Conservation (phyloP, 2,329 filamentous ascomycete species). For the Chrysoporthe deuterocubensis region DNA sequence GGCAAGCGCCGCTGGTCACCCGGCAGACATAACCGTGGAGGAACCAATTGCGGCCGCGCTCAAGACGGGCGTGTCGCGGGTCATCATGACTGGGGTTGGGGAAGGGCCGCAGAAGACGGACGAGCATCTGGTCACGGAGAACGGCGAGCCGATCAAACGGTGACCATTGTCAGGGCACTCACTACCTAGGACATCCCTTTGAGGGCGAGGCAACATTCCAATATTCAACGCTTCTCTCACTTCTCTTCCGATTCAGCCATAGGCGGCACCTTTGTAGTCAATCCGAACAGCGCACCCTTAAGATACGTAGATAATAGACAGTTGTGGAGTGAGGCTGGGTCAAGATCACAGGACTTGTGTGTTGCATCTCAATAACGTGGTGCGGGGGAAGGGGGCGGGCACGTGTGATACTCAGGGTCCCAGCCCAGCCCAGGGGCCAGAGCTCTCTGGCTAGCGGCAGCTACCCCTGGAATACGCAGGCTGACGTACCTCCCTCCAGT, state of each 20-base stretch:
- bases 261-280: not conserved
- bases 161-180: conserved; percentile 24
- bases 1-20: conserved; percentile 57
- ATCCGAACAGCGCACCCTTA: too few relatives aligned
- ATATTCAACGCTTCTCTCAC: not conserved
- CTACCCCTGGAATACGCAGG: not conserved
- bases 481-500: not conserved
- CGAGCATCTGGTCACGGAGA: conserved; percentile 73
- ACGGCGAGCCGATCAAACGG: conserved; percentile 54
- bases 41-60: conserved; percentile 68
- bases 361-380: not conserved
- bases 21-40: conserved; percentile 60
- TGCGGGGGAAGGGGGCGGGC: not conserved
- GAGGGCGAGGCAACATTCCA: not conserved
- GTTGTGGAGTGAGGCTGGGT: not conserved
- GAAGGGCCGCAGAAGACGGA: conserved; percentile 84
- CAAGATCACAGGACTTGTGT: too few relatives aligned
- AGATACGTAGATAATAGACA: not conserved
- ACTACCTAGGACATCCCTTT: not conserved
- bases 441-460: not conserved
- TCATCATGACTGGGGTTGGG: conserved; percentile 91
- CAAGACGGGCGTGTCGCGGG: conserved; percentile 79
- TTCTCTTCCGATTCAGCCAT: not conserved
- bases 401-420: conserved; percentile 17
- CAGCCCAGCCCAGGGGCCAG: not conserved